phyloP scores from a whole-genome alignment of 768 basidiomycete genomes.

The Albatrellus ellisii region DNA sequence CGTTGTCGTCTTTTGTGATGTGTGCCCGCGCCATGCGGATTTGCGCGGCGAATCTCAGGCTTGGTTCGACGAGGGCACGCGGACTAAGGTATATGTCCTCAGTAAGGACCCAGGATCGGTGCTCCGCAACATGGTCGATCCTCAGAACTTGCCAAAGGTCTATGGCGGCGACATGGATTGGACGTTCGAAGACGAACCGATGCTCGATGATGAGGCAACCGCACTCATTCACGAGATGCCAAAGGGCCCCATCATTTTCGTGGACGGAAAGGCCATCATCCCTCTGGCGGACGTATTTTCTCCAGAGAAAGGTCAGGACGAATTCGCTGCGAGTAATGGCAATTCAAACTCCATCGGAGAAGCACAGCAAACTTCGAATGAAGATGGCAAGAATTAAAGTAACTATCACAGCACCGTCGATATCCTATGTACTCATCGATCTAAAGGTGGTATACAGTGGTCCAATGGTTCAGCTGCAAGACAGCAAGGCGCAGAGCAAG shows the following conservation, averaged over 20 bases:
- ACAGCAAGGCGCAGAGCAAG: not conserved
- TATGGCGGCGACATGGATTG: slow-evolving; percentile 73
- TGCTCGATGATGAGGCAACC: slow-evolving; percentile 40
- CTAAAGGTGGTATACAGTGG: not conserved
- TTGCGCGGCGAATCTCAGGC: slow-evolving; percentile 25
- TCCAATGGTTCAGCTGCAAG: not conserved
- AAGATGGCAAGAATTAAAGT: no score
- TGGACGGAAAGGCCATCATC: slow-evolving; percentile 27
- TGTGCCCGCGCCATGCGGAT: no score
- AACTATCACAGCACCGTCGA: no score
- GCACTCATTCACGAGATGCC: slow-evolving; percentile 37
- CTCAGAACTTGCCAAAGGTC: slow-evolving; percentile 40
- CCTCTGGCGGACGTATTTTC: no score
- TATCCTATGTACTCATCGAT: not conserved
- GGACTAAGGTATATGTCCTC: slow-evolving; percentile 65
- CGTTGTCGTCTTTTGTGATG: not conserved
- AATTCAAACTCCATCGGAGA: no score
- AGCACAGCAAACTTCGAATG: no score
- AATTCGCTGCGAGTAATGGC: no score
- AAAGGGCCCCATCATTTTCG: slow-evolving; percentile 38
- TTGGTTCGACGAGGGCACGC: slow-evolving; percentile 74
- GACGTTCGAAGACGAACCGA: slow-evolving; percentile 54
- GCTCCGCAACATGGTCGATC: slow-evolving; percentile 37
- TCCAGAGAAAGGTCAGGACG: no score
- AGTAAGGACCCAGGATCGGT: slow-evolving; percentile 42